Conservation (phyloP, 768 basidiomycete genomes). For the Lactarius evosmus region DNA sequence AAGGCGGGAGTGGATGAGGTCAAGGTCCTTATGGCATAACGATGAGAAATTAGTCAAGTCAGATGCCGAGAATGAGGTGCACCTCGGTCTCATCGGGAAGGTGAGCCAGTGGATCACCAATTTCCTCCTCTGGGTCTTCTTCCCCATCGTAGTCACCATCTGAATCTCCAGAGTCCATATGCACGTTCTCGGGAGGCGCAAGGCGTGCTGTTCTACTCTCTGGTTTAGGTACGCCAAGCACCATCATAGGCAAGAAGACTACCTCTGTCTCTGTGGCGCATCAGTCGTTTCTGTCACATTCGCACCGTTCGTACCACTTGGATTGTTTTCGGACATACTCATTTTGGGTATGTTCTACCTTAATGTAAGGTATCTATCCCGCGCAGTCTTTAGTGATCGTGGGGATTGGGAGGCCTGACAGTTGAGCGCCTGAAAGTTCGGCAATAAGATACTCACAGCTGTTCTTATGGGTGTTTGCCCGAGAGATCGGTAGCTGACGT, state of each 20-base stretch:
- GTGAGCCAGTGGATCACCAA: constrained; percentile 63
- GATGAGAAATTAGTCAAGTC: constrained; percentile 1
- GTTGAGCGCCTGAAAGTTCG: neutral
- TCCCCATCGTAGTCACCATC: constrained; percentile 56
- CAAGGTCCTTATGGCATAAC: constrained; percentile 61
- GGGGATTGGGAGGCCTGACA: neutral
- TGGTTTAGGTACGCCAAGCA: neutral
- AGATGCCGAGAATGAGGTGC: constrained; percentile 28
- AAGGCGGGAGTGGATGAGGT: constrained; percentile 78
- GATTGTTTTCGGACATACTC: constrained; percentile 16
- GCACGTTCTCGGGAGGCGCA: constrained; percentile 17
- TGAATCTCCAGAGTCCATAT: constrained; percentile 34
- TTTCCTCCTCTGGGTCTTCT: constrained; percentile 33
- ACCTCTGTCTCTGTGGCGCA: constrained; percentile 18
- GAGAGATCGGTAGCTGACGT: neutral
- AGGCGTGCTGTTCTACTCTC: constrained; percentile 25
- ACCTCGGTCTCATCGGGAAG: constrained; percentile 87
- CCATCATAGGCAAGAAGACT: neutral
- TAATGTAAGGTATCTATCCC: constrained; percentile 9
- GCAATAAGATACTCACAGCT: neutral
- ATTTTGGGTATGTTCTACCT: constrained; percentile 3
- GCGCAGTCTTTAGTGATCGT: constrained; percentile 1
- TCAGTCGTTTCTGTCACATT: neutral
- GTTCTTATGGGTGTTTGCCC: neutral
- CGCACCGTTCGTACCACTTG: neutral